Conservation (phyloP, 345 rosid species). For the Mercurialis annua region DNA sequence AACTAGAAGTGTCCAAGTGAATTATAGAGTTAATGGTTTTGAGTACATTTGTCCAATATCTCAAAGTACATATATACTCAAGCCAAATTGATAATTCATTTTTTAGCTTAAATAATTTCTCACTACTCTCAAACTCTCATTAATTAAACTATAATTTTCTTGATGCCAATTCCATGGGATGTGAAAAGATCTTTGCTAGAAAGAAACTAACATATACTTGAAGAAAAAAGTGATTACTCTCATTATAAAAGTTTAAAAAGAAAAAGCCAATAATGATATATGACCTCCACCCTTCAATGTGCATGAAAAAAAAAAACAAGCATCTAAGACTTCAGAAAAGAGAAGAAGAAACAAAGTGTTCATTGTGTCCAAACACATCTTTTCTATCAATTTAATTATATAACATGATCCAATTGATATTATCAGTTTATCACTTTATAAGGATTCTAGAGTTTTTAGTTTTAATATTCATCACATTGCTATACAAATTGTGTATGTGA, state of each 20-base stretch:
- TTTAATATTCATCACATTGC: no score
- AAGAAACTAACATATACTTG: slow-evolving; percentile 24
- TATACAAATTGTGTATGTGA: no score
- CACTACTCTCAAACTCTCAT: background rate
- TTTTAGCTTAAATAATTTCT: background rate
- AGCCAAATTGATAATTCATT: background rate
- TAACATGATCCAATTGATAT: no score
- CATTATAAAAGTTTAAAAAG: slow-evolving; percentile 21
- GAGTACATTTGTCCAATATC: slow-evolving; percentile 7
- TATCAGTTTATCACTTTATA: no score
- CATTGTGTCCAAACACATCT: slow-evolving; percentile 24
- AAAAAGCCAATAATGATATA: slow-evolving; percentile 29
- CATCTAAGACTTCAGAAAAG: no score
- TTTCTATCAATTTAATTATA: slow-evolving; percentile 11
- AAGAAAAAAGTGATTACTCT: slow-evolving; percentile 2
- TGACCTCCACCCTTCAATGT: slow-evolving; percentile 16
- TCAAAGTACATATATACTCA: slow-evolving; percentile 9
- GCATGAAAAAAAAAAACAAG: slow-evolving; percentile 21
- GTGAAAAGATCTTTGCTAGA: background rate
- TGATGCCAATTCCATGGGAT: slow-evolving; percentile 6
- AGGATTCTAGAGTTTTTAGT: no score
- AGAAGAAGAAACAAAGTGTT: slow-evolving; percentile 18
- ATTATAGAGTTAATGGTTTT: slow-evolving; percentile 3
- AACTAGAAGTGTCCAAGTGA: background rate
- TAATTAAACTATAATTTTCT: slow-evolving; percentile 12